Evolutionary conservation across 345 rosid genomes (phyloP).

Genomic region (Mangifera indica): DNA sequence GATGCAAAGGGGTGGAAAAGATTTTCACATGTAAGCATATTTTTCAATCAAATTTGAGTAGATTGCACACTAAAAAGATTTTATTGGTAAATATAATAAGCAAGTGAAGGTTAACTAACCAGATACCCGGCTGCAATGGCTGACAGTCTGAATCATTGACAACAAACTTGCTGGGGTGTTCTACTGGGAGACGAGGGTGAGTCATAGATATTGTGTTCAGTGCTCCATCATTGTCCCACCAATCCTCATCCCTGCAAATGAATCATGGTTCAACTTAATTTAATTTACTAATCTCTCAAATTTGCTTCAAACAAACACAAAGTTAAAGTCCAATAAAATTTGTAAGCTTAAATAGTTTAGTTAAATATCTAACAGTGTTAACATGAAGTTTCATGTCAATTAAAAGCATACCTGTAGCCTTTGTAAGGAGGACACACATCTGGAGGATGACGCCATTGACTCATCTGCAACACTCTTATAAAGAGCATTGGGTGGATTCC

Average conservation of each 20-base stretch:
- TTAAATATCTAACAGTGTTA: background rate
- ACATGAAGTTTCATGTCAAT: background rate
- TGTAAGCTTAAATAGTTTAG: background rate
- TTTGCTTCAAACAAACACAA: background rate
- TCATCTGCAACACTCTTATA: slow-evolving; percentile 82
- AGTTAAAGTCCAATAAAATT: slow-evolving; percentile 5
- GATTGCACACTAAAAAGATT: background rate
- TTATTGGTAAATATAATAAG: background rate
- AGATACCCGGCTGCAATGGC: slow-evolving; percentile 75
- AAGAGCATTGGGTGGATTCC: slow-evolving; percentile 86
- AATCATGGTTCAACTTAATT: background rate
- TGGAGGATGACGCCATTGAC: slow-evolving; percentile 72
- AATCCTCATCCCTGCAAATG: slow-evolving; percentile 80
- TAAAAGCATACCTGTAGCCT: slow-evolving; percentile 66
- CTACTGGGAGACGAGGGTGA: slow-evolving; percentile 77
- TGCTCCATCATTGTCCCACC: slow-evolving; percentile 97
- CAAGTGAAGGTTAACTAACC: slow-evolving; percentile 53
- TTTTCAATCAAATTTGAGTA: background rate
- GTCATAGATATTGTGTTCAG: slow-evolving; percentile 92
- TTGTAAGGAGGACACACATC: slow-evolving; percentile 73
- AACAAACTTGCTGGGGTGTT: slow-evolving; percentile 58
- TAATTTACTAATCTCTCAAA: background rate
- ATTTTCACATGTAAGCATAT: background rate
- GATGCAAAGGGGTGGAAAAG: too few species aligned
- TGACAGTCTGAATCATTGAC: slow-evolving; percentile 59